These are phyloP conservation scores for Candida gorgasii DNA, from an alignment of 805 yeast species.

Conservation along the genomic window DNA sequence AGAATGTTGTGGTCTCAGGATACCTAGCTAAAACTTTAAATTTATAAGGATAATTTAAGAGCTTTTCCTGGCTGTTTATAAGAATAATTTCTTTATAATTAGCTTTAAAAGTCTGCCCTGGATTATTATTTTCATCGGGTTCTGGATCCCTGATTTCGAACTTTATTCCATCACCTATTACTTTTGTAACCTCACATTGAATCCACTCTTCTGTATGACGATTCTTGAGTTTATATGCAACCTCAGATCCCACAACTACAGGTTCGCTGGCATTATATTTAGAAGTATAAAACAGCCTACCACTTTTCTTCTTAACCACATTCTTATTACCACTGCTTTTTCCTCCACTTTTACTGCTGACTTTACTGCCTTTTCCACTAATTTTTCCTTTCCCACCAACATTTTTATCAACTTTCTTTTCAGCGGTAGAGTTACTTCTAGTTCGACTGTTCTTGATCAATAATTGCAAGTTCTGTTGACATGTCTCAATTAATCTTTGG, in stretches of 20 bases:
- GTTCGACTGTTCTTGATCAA: slow-evolving; percentile 30
- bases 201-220: slow-evolving; percentile 92
- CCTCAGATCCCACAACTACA: slow-evolving; percentile 69
- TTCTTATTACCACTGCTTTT: not conserved
- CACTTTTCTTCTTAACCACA: slow-evolving; percentile 26
- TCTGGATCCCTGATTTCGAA: slow-evolving; percentile 97
- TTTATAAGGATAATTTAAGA: slow-evolving; percentile 66
- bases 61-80: slow-evolving; percentile 51
- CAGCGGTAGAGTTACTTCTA: slow-evolving; percentile 3
- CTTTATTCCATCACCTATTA: slow-evolving; percentile 68
- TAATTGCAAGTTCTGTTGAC: slow-evolving; percentile 47
- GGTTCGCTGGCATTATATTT: slow-evolving; percentile 62
- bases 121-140: slow-evolving; percentile 89
- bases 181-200: slow-evolving; percentile 83
- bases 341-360: slow-evolving; percentile 15
- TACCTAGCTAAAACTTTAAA: slow-evolving; percentile 87
- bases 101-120: slow-evolving; percentile 84
- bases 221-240: slow-evolving; percentile 77
- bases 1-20: slow-evolving; percentile 97
- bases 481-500: slow-evolving; percentile 35
- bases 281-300: slow-evolving; percentile 51
- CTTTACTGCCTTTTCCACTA: slow-evolving; percentile 3
- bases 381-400: not conserved
- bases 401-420: not conserved
- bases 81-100: slow-evolving; percentile 75